Conservation (phyloP, 2,329 filamentous ascomycete genomes). For the Monilinia vaccinii-corymbosi region DNA sequence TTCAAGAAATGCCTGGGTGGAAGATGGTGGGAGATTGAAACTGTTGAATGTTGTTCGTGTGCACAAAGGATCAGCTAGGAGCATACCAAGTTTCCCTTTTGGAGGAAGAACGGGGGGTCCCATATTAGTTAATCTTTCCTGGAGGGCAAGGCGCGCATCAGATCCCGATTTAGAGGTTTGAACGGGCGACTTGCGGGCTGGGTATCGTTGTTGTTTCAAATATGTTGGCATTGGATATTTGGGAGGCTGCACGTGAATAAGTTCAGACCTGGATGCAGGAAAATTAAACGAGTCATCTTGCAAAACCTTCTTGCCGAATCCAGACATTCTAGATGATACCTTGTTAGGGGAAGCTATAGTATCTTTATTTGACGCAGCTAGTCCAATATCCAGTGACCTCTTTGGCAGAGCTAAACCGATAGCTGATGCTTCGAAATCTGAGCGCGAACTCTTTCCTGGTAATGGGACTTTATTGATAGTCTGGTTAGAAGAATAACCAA, state of each 20-base stretch:
- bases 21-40: conserved; percentile 29
- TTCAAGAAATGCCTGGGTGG: conserved; percentile 45
- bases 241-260: not conserved
- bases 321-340: not conserved
- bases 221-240: not conserved
- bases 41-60: not conserved
- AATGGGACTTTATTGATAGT: no score
- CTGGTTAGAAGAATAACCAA: no score
- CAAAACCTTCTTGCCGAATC: not conserved
- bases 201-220: not conserved
- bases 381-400: not conserved
- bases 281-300: not conserved
- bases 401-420: no score
- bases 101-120: conserved; percentile 15
- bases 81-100: conserved; percentile 2
- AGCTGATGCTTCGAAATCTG: not conserved
- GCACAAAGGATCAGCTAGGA: not conserved
- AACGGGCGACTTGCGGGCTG: not conserved
- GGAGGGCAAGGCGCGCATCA: conserved; percentile 1
- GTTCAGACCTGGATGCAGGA: not conserved
- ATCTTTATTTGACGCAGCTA: not conserved
- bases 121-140: conserved; percentile 18
- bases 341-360: not conserved
- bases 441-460: not conserved
- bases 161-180: not conserved